Evolutionary conservation across 2,329 filamentous ascomycete genomes (phyloP).

Genomic region (Sphaerulina populicola): DNA sequence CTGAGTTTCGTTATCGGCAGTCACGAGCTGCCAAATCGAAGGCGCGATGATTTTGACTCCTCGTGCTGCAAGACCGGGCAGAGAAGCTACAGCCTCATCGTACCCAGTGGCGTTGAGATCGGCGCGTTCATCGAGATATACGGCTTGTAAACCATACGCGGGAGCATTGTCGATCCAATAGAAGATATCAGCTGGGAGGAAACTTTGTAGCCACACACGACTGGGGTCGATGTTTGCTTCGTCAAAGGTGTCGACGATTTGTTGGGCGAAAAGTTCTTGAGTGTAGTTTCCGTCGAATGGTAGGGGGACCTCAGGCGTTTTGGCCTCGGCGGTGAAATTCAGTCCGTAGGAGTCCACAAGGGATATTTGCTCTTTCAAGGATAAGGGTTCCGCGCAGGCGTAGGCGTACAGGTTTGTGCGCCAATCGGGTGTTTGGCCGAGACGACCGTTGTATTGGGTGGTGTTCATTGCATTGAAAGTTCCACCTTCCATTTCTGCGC

Average conservation of each 20-base stretch:
- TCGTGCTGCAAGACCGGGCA: slow-evolving; percentile 48
- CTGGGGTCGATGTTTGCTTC: slow-evolving; percentile 45
- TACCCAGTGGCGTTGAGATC: slow-evolving; percentile 45
- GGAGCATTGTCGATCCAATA: slow-evolving; percentile 60
- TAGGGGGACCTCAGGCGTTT: slow-evolving; percentile 59
- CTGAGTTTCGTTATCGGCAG: slow-evolving; percentile 39
- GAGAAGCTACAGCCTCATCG: slow-evolving; percentile 47
- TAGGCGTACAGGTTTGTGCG: slow-evolving; percentile 56
- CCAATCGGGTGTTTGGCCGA: slow-evolving; percentile 46
- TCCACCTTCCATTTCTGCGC: slow-evolving; percentile 61
- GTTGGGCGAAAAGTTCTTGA: slow-evolving; percentile 55
- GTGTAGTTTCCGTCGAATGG: slow-evolving; percentile 59
- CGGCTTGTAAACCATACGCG: slow-evolving; percentile 52
- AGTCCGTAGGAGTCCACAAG: slow-evolving; percentile 51
- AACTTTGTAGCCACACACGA: slow-evolving; percentile 57
- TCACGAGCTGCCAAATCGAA: slow-evolving; percentile 54
- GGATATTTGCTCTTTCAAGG: slow-evolving; percentile 54
- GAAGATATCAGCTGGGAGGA: slow-evolving; percentile 46
- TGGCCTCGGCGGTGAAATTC: slow-evolving; percentile 59
- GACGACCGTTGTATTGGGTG: slow-evolving; percentile 43
- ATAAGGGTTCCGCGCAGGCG: slow-evolving; percentile 54
- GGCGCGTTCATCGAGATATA: slow-evolving; percentile 57
- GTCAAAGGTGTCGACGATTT: slow-evolving; percentile 55
- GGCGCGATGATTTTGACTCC: slow-evolving; percentile 58
- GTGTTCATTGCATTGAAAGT: slow-evolving; percentile 52